phyloP scores from a whole-genome alignment of 257 asterid genomes.

The Lavandula angustifolia region DNA sequence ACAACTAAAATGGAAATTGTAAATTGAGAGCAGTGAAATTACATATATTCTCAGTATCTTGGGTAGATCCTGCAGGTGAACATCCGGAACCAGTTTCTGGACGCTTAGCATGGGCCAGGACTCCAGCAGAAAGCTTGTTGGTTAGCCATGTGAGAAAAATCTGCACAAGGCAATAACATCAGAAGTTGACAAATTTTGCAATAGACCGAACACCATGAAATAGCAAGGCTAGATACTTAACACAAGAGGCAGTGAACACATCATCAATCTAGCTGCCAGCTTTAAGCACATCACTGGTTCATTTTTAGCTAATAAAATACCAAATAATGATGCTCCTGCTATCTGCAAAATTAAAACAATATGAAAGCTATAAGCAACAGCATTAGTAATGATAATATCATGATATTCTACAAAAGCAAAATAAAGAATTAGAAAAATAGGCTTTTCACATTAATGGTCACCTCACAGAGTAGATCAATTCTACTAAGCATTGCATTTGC shows the following conservation, averaged over 20 bases:
- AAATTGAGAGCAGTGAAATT: slow-evolving; percentile 21
- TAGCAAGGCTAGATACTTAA: slow-evolving; percentile 40
- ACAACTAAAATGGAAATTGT: slow-evolving; percentile 26
- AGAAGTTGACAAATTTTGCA: slow-evolving; percentile 22
- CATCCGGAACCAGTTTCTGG: slow-evolving; percentile 49
- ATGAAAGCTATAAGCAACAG: slow-evolving; percentile 24
- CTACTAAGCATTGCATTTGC: slow-evolving; percentile 89
- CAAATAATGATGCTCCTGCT: slow-evolving; percentile 91
- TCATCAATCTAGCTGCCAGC: slow-evolving; percentile 75
- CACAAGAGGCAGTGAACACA: slow-evolving; percentile 76
- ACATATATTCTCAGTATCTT: slow-evolving; percentile 64
- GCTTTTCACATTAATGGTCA: slow-evolving; percentile 32
- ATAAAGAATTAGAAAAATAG: slow-evolving; percentile 3
- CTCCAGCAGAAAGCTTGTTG: slow-evolving; percentile 85
- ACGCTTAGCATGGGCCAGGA: slow-evolving; percentile 65
- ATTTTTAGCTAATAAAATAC: slow-evolving; percentile 72
- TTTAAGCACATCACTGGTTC: slow-evolving; percentile 75
- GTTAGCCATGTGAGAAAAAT: slow-evolving; percentile 80
- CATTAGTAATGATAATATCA: slow-evolving; percentile 13
- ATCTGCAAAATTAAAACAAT: slow-evolving; percentile 51
- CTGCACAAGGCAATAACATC: slow-evolving; percentile 42
- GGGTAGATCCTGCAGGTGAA: slow-evolving; percentile 42
- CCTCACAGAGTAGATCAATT: slow-evolving; percentile 93
- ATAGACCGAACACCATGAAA: slow-evolving; percentile 22
- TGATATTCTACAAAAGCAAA: slow-evolving; percentile 20